Percentiles rank a stretch among this genome's conserved stretches.
Conservation (phyloP, 2,329 filamentous ascomycete species). For the Dichotomopilus funicola region DNA sequence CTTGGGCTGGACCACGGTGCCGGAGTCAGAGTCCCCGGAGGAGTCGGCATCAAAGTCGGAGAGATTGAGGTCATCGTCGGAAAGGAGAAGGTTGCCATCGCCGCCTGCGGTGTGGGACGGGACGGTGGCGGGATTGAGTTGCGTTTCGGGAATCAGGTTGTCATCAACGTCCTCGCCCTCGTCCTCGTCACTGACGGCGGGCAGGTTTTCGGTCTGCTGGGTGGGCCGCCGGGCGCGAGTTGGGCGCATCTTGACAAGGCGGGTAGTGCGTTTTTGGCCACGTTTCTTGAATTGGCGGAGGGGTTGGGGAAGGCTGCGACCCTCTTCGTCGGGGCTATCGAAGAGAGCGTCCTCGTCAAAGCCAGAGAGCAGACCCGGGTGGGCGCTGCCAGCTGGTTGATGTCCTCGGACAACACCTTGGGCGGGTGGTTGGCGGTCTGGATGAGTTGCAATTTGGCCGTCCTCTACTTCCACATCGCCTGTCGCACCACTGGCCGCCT, state of each 20-base stretch:
- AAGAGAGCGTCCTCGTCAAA: constrained; percentile 58
- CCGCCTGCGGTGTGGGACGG: constrained; percentile 18
- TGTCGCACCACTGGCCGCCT: background rate
- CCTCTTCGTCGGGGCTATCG: constrained; percentile 49
- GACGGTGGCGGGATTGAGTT: constrained; percentile 21
- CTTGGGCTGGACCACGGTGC: constrained; percentile 24
- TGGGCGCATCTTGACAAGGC: constrained; percentile 58
- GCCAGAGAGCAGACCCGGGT: constrained; percentile 43
- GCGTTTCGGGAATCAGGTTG: constrained; percentile 36
- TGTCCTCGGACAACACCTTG: background rate
- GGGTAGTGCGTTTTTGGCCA: constrained; percentile 72
- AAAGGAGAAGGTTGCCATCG: constrained; percentile 15
- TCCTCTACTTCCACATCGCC: constrained; percentile 11
- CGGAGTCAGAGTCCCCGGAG: constrained; percentile 31
- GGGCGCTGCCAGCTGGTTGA: constrained; percentile 10
- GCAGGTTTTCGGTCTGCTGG: constrained; percentile 13
- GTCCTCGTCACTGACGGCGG: constrained; percentile 24
- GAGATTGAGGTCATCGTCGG: constrained; percentile 32
- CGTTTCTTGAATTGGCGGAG: constrained; percentile 71
- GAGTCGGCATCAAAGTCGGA: constrained; percentile 29
- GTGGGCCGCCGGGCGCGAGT: constrained; percentile 42
- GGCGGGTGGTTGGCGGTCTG: background rate
- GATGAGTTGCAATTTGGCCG: constrained; percentile 33
- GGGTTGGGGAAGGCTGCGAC: constrained; percentile 35
- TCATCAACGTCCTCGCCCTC: constrained; percentile 36